phyloP scores from a whole-genome alignment of 2,329 filamentous ascomycete genomes.

The Metarhizium rileyi region DNA sequence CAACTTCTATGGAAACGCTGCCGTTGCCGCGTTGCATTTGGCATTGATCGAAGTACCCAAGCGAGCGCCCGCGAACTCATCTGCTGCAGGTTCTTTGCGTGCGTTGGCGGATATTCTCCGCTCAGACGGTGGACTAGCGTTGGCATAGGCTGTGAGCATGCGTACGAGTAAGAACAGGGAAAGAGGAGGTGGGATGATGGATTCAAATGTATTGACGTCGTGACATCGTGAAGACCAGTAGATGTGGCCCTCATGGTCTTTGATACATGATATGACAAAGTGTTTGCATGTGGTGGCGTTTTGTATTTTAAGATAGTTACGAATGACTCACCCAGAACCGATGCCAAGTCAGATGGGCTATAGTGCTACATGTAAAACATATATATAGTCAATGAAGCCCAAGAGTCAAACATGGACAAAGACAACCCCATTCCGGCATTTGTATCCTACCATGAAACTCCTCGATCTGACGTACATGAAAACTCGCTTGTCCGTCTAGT shows the following conservation, averaged over 20 bases:
- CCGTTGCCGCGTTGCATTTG: constrained; percentile 57
- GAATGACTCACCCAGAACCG: not conserved
- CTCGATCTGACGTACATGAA: not conserved
- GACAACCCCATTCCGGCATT: not conserved
- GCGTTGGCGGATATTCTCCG: constrained; percentile 45
- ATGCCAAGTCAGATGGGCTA: not conserved
- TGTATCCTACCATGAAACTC: not conserved
- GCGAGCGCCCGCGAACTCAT: constrained; percentile 35
- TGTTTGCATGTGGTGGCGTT: constrained; percentile 5
- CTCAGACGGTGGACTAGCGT: constrained; percentile 37
- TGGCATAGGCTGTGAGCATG: constrained; percentile 20
- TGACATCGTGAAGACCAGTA: too few species aligned
- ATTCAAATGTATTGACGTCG: too few species aligned
- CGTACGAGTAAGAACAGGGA: not conserved
- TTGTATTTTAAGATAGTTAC: not conserved
- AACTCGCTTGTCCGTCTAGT: not conserved
- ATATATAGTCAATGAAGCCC: not conserved
- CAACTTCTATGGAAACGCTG: constrained; percentile 70
- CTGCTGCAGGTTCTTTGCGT: constrained; percentile 40
- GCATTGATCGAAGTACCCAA: constrained; percentile 67
- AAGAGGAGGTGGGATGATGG: not conserved
- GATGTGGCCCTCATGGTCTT: too few species aligned
- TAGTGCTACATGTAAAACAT: not conserved
- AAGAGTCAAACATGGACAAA: not conserved
- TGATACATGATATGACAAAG: too few species aligned